phyloP scores from a whole-genome alignment of 306 rosid genomes.

The Quercus wislizeni region DNA sequence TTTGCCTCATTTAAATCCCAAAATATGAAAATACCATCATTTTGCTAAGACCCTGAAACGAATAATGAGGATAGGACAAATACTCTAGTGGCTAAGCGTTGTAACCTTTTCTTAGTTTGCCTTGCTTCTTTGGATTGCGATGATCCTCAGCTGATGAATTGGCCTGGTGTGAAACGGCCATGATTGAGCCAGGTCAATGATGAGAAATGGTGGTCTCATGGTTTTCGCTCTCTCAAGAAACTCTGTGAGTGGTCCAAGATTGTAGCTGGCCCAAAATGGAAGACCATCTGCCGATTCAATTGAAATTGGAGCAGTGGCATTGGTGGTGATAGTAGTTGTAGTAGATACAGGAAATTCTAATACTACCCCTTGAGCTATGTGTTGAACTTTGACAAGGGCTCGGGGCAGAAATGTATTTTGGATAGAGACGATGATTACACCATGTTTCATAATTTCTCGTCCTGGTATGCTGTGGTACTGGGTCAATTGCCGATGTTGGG shows the following conservation, averaged over 20 bases:
- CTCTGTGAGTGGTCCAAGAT: conserved; percentile 89
- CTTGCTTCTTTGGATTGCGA: conserved; percentile 39
- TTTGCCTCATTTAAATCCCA: too few relatives aligned
- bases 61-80: conserved; percentile 29
- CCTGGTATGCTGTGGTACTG: conserved; percentile 56
- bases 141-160: conserved; percentile 28
- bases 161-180: conserved; percentile 76
- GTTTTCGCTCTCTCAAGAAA: conserved; percentile 56
- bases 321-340: background rate
- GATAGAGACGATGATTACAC: conserved; percentile 34
- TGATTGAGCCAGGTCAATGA: conserved; percentile 22
- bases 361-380: conserved; percentile 86
- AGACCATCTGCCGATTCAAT: conserved; percentile 78
- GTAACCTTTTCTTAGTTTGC: conserved; percentile 34
- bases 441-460: conserved; percentile 56
- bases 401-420: conserved; percentile 34
- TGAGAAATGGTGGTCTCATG: conserved; percentile 67
- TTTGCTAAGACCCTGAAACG: conserved; percentile 26
- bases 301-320: conserved; percentile 34
- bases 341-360: conserved; percentile 58
- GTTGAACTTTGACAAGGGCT: conserved; percentile 79
- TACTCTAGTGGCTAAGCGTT: conserved; percentile 37
- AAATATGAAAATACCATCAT: too few relatives aligned
- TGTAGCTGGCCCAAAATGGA: conserved; percentile 93
- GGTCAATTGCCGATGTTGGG: background rate